These are phyloP conservation scores for Pterula multifida DNA, from an alignment of 1,284 basidiomycete genomes.

Conservation along the genomic window DNA sequence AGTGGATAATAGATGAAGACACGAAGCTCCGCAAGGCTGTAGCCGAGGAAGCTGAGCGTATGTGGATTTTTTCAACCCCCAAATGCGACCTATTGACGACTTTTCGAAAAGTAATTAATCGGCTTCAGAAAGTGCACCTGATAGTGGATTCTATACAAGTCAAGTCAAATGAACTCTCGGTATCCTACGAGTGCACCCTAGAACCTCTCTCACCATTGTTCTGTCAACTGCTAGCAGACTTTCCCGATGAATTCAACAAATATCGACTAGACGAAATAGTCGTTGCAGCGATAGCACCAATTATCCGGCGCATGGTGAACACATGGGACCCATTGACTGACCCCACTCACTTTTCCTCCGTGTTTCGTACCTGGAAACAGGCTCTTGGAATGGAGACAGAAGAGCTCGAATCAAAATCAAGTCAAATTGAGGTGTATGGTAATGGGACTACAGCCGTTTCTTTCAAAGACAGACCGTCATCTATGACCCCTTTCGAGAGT, in stretches of 20 bases:
- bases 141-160: conserved; percentile 58
- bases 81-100: conserved; percentile 10
- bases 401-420: conserved; percentile 27
- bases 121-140: conserved; percentile 65
- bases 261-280: conserved; percentile 85
- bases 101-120: conserved; percentile 47
- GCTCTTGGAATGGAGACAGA: conserved; percentile 46
- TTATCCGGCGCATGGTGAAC: conserved; percentile 55
- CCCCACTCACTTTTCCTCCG: conserved; percentile 47
- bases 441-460: conserved; percentile 18
- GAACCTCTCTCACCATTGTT: conserved; percentile 63
- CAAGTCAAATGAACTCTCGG: conserved; percentile 51
- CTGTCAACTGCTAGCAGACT: conserved; percentile 60
- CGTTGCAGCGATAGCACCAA: conserved; percentile 79
- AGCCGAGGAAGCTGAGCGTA: conserved; percentile 64
- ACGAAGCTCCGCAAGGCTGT: conserved; percentile 54
- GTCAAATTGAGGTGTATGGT: conserved; percentile 49
- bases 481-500: conserved; percentile 94
- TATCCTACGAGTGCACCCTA: conserved; percentile 55
- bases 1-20: conserved; percentile 66
- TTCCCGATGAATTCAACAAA: conserved; percentile 65
- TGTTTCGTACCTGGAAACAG: conserved; percentile 58
- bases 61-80: conserved; percentile 21
- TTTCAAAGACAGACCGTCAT: conserved; percentile 15
- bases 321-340: conserved; percentile 67